Conservation (phyloP, 768 basidiomycete genomes). For the Filobasidium floriforme region DNA sequence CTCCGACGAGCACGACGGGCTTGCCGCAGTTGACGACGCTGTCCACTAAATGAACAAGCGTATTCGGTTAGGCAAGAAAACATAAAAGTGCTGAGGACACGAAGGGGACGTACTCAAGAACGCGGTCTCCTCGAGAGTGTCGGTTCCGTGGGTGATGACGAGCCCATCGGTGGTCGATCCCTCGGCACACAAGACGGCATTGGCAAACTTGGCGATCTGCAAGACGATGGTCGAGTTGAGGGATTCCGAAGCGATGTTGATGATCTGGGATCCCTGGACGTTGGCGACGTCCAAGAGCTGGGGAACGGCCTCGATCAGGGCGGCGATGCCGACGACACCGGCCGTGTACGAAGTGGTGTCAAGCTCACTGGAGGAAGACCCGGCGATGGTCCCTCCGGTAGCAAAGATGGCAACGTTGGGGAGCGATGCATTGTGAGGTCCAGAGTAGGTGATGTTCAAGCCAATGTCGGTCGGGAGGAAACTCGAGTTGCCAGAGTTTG, state of each 20-base stretch:
- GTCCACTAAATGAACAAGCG: slow-evolving; percentile 27
- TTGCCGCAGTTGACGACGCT: slow-evolving; percentile 37
- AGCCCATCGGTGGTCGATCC: slow-evolving; percentile 32
- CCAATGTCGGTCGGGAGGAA: not conserved
- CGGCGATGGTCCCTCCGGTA: slow-evolving; percentile 30
- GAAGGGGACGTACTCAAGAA: slow-evolving; percentile 27
- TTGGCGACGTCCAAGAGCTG: slow-evolving; percentile 22
- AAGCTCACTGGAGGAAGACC: slow-evolving; percentile 20
- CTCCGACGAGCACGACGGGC: slow-evolving; percentile 41
- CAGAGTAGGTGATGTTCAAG: slow-evolving; percentile 9
- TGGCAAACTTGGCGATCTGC: slow-evolving; percentile 26
- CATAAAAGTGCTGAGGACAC: not conserved
- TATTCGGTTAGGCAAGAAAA: not conserved
- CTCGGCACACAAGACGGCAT: slow-evolving; percentile 30
- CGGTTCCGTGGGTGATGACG: slow-evolving; percentile 33
- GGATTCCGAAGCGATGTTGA: slow-evolving; percentile 15
- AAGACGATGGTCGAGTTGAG: slow-evolving; percentile 21
- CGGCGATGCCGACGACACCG: slow-evolving; percentile 22
- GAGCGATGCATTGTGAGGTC: slow-evolving; percentile 12
- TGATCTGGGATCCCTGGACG: slow-evolving; percentile 23
- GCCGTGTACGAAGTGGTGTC: slow-evolving; percentile 24
- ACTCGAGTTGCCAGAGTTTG: not conserved
- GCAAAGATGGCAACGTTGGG: slow-evolving; percentile 29
- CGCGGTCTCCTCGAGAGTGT: slow-evolving; percentile 42
- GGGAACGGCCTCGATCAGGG: slow-evolving; percentile 22